Evolutionary conservation across 2,329 filamentous ascomycete species (phyloP).

Genomic region (Hypoxylon sp.): DNA sequence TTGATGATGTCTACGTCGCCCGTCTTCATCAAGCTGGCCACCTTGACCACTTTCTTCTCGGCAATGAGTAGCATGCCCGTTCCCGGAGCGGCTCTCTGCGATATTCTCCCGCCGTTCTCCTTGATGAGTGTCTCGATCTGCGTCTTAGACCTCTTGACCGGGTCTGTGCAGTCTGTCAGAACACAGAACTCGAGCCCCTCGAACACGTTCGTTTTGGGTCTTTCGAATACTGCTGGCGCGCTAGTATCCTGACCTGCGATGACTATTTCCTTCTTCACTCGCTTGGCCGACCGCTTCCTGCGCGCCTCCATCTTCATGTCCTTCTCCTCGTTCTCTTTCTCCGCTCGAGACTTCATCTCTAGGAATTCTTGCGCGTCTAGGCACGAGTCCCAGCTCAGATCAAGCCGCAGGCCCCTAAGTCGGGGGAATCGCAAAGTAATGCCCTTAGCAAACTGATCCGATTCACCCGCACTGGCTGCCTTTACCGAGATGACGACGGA

Average conservation of each 20-base stretch:
- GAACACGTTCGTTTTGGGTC: conserved; percentile 71
- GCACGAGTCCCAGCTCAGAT: conserved; percentile 83
- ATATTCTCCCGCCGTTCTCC: conserved; percentile 79
- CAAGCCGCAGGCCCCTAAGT: conserved; percentile 81
- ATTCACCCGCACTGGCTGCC: conserved; percentile 77
- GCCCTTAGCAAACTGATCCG: conserved; percentile 78
- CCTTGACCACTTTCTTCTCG: conserved; percentile 82
- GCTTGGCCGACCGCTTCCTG: conserved; percentile 62
- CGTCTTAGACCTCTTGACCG: conserved; percentile 76
- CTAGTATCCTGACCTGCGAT: conserved; percentile 75
- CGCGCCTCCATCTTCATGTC: conserved; percentile 79
- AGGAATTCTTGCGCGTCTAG: conserved; percentile 81
- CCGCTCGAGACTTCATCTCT: conserved; percentile 71
- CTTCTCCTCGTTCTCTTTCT: conserved; percentile 76
- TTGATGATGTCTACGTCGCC: conserved; percentile 76
- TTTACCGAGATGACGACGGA: conserved; percentile 90
- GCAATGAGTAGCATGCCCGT: conserved; percentile 75
- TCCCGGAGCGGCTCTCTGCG: conserved; percentile 72
- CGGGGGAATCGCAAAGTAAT: conserved; percentile 89
- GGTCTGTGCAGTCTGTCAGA: conserved; percentile 75
- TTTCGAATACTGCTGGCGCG: conserved; percentile 55
- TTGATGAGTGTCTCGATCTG: conserved; percentile 85
- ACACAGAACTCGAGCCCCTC: conserved; percentile 82
- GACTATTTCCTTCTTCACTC: conserved; percentile 71
- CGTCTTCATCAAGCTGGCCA: conserved; percentile 80